phyloP scores from a whole-genome alignment of 768 basidiomycete species.

The Russula griseocarnosa region DNA sequence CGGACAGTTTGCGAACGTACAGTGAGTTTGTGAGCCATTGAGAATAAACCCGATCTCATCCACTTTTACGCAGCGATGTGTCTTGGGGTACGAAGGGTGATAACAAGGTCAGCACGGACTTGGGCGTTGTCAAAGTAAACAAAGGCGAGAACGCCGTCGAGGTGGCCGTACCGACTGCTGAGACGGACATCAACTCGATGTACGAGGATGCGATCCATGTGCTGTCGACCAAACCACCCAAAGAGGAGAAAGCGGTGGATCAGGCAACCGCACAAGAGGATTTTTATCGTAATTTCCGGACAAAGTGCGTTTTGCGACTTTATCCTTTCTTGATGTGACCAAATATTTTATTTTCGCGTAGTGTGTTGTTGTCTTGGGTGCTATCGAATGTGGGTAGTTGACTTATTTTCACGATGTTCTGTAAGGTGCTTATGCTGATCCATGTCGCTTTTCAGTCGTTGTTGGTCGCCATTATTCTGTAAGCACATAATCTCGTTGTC shows the following conservation, averaged over 20 bases:
- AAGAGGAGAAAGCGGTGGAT: constrained; percentile 62
- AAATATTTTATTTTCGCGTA: constrained; percentile 26
- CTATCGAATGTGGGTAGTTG: constrained; percentile 67
- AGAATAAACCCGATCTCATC: constrained; percentile 7
- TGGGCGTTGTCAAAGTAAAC: constrained; percentile 71
- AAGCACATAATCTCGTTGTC: constrained; percentile 32
- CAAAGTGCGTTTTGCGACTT: constrained; percentile 51
- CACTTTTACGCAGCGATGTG: constrained; percentile 53
- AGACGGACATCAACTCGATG: constrained; percentile 83
- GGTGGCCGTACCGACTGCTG: constrained; percentile 76
- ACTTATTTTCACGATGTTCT: constrained; percentile 12
- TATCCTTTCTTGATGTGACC: constrained; percentile 25
- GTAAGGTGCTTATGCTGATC: constrained; percentile 3
- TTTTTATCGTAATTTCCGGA: constrained; percentile 85
- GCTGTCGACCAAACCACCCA: constrained; percentile 71
- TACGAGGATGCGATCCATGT: constrained; percentile 91
- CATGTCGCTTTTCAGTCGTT: constrained; percentile 44
- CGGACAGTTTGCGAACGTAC: constrained; percentile 76
- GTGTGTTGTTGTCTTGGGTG: constrained; percentile 84
- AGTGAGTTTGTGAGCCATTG: constrained; percentile 36
- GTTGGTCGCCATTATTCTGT: constrained; percentile 73
- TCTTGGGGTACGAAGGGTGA: constrained; percentile 97
- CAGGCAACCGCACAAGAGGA: constrained; percentile 67
- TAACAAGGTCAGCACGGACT: constrained; percentile 78
- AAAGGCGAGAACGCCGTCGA: constrained; percentile 81